Evolutionary conservation across 208 protist genomes (phyloP).

Genomic region (Zelonia costaricensis): DNA sequence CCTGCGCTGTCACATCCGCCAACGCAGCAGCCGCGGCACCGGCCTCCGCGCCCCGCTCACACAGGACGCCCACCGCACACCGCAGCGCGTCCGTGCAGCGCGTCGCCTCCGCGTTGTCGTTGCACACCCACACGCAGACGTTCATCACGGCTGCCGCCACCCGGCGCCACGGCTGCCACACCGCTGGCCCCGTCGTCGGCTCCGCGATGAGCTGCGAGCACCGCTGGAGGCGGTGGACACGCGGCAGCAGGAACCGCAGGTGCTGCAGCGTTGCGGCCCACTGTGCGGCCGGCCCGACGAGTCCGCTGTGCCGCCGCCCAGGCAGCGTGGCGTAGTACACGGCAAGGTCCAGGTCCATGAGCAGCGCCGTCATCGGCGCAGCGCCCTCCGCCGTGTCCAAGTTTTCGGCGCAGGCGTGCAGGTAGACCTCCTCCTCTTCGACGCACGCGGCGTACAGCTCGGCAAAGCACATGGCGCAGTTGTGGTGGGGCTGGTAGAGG

Average conservation of each 20-base stretch:
- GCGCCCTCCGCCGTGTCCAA: not conserved
- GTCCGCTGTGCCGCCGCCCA: slow-evolving; percentile 39
- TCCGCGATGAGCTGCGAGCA: not conserved
- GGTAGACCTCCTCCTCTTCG: slow-evolving; percentile 14
- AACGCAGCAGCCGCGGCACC: not conserved
- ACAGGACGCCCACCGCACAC: slow-evolving; percentile 2
- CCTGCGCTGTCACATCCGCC: slow-evolving; percentile 1
- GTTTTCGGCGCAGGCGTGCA: not conserved
- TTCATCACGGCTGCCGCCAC: slow-evolving; percentile 49
- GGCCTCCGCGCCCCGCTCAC: not conserved
- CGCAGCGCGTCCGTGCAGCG: slow-evolving; percentile 59
- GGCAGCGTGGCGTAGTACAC: slow-evolving; percentile 57
- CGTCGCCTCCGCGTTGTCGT: slow-evolving; percentile 68
- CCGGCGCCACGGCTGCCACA: slow-evolving; percentile 25
- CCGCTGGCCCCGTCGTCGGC: not conserved
- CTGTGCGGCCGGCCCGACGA: slow-evolving; percentile 29
- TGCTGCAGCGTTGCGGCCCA: slow-evolving; percentile 46
- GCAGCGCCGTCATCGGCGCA: slow-evolving; percentile 22
- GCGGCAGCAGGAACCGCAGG: slow-evolving; percentile 30
- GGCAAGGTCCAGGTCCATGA: slow-evolving; percentile 59
- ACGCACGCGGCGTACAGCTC: slow-evolving; percentile 36
- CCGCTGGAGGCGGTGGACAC: slow-evolving; percentile 14
- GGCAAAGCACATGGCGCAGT: slow-evolving; percentile 26
- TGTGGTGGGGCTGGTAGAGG: slow-evolving; percentile 30
- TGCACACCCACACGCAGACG: slow-evolving; percentile 72